phyloP scores from a whole-genome alignment of 2,329 filamentous ascomycete genomes.

The Botrytis squamosa region DNA sequence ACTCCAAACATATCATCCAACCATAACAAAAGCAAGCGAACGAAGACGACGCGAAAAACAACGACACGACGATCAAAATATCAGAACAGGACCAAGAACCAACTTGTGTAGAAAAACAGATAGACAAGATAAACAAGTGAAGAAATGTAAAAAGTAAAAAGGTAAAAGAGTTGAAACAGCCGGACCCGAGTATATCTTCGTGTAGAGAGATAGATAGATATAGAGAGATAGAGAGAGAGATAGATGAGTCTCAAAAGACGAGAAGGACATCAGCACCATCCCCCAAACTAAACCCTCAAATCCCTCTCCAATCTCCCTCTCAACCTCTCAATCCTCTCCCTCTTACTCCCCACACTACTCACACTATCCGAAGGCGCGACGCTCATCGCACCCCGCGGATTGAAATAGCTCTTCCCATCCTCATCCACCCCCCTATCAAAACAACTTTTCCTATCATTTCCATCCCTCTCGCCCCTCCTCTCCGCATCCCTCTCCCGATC shows the following conservation, averaged over 20 bases:
- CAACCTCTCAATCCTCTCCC: slow-evolving; percentile 31
- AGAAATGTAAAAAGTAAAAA: neutral
- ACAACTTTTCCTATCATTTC: slow-evolving; percentile 22
- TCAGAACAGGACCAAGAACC: neutral
- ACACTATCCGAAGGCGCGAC: slow-evolving; percentile 62
- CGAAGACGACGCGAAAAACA: neutral
- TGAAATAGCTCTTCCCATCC: slow-evolving; percentile 14
- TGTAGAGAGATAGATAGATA: neutral
- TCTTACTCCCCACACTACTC: slow-evolving; percentile 54
- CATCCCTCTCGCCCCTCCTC: slow-evolving; percentile 43
- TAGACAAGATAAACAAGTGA: neutral
- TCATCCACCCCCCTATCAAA: slow-evolving; percentile 4
- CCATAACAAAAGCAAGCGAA: neutral
- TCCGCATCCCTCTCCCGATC: slow-evolving; percentile 10
- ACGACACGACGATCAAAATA: neutral
- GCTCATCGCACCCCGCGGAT: slow-evolving; percentile 49
- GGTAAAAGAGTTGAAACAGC: neutral
- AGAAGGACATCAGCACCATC: neutral
- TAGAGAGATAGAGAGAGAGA: neutral
- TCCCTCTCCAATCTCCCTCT: slow-evolving; percentile 22
- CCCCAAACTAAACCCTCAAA: slow-evolving; percentile 2
- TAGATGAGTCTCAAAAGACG: neutral
- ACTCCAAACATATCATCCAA: neutral
- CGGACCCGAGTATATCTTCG: neutral
- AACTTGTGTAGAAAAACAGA: neutral